Evolutionary conservation across 1,284 basidiomycete species (phyloP).

Genomic region (Ustilago curta): DNA sequence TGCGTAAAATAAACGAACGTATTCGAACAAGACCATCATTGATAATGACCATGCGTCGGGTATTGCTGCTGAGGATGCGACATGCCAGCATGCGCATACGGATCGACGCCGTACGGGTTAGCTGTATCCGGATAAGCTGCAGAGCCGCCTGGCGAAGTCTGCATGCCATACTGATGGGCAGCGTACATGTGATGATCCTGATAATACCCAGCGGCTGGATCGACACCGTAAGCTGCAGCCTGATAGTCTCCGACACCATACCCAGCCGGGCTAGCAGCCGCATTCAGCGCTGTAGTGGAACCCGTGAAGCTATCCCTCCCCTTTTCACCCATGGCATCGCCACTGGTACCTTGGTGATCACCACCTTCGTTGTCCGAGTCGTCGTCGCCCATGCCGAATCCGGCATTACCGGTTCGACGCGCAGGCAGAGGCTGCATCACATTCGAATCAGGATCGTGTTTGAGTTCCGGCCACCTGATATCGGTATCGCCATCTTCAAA

Average conservation of each 20-base stretch:
- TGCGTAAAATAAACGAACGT: background rate
- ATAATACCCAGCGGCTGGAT: constrained; percentile 27
- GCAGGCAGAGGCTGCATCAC: constrained; percentile 66
- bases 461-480: constrained; percentile 68
- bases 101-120: constrained; percentile 27
- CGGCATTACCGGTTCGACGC: constrained; percentile 63
- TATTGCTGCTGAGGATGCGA: constrained; percentile 25
- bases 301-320: constrained; percentile 47
- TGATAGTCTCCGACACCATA: constrained; percentile 33
- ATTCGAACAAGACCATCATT: constrained; percentile 8
- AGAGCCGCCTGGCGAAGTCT: constrained; percentile 15
- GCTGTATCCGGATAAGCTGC: constrained; percentile 7
- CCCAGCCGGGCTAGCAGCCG: constrained; percentile 21
- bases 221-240: constrained; percentile 32
- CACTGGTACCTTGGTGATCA: constrained; percentile 22
- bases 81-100: constrained; percentile 41
- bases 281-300: constrained; percentile 43
- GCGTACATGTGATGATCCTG: constrained; percentile 32
- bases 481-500: constrained; percentile 60
- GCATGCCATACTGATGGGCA: constrained; percentile 29
- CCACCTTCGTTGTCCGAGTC: constrained; percentile 55
- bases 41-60: constrained; percentile 29
- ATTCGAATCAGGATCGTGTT: constrained; percentile 58
- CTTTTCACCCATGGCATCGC: constrained; percentile 24
- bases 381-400: constrained; percentile 67